Evolutionary conservation across 768 basidiomycete species (phyloP).

Genomic region (Suillus fuscotomentosus): DNA sequence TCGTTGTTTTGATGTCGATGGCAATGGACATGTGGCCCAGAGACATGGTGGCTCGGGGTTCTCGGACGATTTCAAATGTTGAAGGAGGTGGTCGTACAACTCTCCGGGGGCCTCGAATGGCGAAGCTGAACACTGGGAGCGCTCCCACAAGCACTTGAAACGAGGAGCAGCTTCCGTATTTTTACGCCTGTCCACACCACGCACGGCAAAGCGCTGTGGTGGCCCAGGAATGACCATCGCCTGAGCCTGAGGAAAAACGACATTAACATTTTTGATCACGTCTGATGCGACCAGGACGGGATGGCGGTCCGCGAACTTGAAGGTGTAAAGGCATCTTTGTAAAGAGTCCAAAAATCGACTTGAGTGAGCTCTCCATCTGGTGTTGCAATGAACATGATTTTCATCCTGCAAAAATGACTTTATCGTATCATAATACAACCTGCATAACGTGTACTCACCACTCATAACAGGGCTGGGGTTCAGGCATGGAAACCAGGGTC

Average conservation of each 20-base stretch:
- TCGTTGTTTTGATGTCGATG: conserved; percentile 43
- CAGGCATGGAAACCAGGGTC: conserved; percentile 50
- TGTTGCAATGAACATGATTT: conserved; percentile 76
- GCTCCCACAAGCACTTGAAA: conserved; percentile 80
- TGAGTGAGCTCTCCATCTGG: conserved; percentile 84
- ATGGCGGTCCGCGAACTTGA: conserved; percentile 51
- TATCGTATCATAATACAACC: neutral
- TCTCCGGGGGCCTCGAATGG: conserved; percentile 55
- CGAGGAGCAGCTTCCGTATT: conserved; percentile 54
- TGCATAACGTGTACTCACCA: conserved; percentile 48
- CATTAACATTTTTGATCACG: conserved; percentile 89
- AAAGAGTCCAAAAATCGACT: conserved; percentile 94
- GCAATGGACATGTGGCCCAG: conserved; percentile 68
- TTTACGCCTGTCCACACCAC: conserved; percentile 74
- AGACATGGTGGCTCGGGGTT: conserved; percentile 51
- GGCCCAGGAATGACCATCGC: conserved; percentile 82
- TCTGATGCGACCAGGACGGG: conserved; percentile 82
- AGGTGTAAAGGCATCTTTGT: conserved; percentile 78
- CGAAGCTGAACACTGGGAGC: conserved; percentile 48
- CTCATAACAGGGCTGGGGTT: conserved; percentile 81
- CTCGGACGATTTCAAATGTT: conserved; percentile 50
- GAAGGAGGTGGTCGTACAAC: conserved; percentile 70
- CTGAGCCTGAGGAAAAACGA: conserved; percentile 81
- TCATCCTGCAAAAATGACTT: conserved; percentile 65
- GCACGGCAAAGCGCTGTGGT: conserved; percentile 80